Conservation (phyloP, 2,329 filamentous ascomycete genomes). For the Emmonsia crescens region DNA sequence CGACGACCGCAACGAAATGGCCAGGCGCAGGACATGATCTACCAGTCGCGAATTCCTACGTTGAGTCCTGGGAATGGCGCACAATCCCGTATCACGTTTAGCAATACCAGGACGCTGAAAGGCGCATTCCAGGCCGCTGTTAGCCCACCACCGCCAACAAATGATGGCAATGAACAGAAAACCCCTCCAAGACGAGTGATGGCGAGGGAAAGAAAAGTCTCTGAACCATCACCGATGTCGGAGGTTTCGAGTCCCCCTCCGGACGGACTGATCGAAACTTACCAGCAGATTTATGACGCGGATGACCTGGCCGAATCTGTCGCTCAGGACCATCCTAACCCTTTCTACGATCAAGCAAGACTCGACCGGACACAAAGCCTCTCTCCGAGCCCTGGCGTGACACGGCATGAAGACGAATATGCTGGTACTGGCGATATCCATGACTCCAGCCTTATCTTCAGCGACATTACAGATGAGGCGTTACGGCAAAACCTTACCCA, state of each 20-base stretch:
- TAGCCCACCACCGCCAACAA: constrained; percentile 17
- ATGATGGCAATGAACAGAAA: constrained; percentile 16
- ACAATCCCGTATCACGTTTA: constrained; percentile 23
- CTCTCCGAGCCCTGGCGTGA: constrained; percentile 18
- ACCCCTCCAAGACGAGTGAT: constrained; percentile 17
- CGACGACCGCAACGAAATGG: constrained; percentile 19
- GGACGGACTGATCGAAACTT: constrained; percentile 28
- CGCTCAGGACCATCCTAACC: constrained; percentile 21
- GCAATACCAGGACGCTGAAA: constrained; percentile 28
- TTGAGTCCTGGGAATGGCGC: constrained; percentile 20
- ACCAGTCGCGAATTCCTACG: constrained; percentile 21
- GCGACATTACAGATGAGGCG: constrained; percentile 24
- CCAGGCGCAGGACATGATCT: constrained; percentile 19
- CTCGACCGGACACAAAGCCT: constrained; percentile 16
- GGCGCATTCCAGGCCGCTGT: constrained; percentile 30
- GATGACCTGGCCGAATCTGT: constrained; percentile 27
- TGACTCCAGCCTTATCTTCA: constrained; percentile 24
- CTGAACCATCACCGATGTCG: constrained; percentile 23
- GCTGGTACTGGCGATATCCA: constrained; percentile 12
- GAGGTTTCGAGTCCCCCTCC: constrained; percentile 27
- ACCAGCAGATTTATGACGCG: constrained; percentile 30
- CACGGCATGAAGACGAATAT: constrained; percentile 5
- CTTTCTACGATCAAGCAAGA: constrained; percentile 8
- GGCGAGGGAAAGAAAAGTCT: constrained; percentile 14
- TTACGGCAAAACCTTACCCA: constrained; percentile 26